These are phyloP conservation scores for Polytrichum formosum DNA, from an alignment of 225 moss, liverwort and hornwort genomes.

Conservation along the genomic window DNA sequence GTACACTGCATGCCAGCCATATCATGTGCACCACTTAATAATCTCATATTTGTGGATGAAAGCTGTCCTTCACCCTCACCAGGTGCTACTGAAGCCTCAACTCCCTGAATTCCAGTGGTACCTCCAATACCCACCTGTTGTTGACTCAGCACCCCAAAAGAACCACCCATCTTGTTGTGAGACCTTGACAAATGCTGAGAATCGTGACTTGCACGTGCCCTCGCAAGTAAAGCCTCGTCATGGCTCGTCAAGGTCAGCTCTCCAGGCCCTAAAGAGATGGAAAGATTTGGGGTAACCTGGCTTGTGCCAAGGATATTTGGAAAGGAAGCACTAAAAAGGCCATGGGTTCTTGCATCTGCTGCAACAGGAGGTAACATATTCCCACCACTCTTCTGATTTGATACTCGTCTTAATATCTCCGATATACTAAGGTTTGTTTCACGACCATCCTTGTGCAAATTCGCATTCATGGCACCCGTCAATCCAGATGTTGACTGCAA, in stretches of 20 bases:
- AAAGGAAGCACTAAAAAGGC: slow-evolving; percentile 14
- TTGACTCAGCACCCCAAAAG: slow-evolving; percentile 21
- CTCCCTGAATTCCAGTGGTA: slow-evolving; percentile 31
- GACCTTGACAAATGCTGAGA: slow-evolving; percentile 26
- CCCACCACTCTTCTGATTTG: slow-evolving; percentile 38
- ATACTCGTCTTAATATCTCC: slow-evolving; percentile 45
- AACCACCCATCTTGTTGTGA: slow-evolving; percentile 25
- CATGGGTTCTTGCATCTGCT: slow-evolving; percentile 25
- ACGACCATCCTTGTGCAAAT: slow-evolving; percentile 23
- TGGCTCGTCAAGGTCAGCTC: slow-evolving; percentile 40
- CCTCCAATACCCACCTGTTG: slow-evolving; percentile 31
- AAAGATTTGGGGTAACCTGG: slow-evolving; percentile 46
- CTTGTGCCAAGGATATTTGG: slow-evolving; percentile 22
- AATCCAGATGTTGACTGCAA: slow-evolving; percentile 48
- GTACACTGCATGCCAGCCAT: slow-evolving; percentile 42
- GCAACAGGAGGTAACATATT: slow-evolving; percentile 32
- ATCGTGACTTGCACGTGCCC: slow-evolving; percentile 60
- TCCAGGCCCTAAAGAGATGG: slow-evolving; percentile 51
- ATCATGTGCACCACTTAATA: slow-evolving; percentile 40
- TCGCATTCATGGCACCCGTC: slow-evolving; percentile 12
- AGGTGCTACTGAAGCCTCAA: slow-evolving; percentile 17
- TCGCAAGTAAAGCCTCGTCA: slow-evolving; percentile 46
- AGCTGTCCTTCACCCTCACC: slow-evolving; percentile 18
- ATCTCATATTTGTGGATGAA: slow-evolving; percentile 23
- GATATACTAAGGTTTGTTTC: slow-evolving; percentile 38